Evolutionary conservation across 768 basidiomycete species (phyloP).

Genomic region (Dentipellis fragilis): DNA sequence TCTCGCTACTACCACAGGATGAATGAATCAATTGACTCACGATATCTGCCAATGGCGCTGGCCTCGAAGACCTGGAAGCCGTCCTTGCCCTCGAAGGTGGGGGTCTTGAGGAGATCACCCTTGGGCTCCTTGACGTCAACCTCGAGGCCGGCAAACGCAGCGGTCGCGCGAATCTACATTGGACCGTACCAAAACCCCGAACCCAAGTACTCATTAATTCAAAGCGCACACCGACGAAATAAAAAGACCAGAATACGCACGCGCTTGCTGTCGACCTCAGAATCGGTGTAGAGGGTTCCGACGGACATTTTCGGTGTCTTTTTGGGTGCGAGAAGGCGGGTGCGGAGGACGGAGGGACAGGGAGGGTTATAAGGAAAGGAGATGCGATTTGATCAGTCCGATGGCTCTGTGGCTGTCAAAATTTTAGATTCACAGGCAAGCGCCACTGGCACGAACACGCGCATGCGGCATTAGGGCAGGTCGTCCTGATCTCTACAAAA

Average conservation of each 20-base stretch:
- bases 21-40: slow-evolving; percentile 43
- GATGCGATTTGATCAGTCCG: slow-evolving; percentile 10
- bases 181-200: no score
- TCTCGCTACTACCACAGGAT: no score
- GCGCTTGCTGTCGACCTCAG: slow-evolving; percentile 30
- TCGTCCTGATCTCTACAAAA: neutral
- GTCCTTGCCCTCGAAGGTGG: slow-evolving; percentile 66
- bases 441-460: neutral
- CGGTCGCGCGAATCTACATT: slow-evolving; percentile 41
- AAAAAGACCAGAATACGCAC: slow-evolving; percentile 28
- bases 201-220: neutral
- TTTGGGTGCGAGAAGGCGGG: neutral
- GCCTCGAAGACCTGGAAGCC: slow-evolving; percentile 77
- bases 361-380: neutral
- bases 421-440: neutral
- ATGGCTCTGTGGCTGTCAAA: neutral
- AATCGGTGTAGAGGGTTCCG: slow-evolving; percentile 54
- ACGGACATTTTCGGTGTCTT: slow-evolving; percentile 34
- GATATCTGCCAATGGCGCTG: slow-evolving; percentile 73
- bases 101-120: slow-evolving; percentile 69
- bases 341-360: neutral
- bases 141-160: slow-evolving; percentile 49
- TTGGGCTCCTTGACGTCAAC: slow-evolving; percentile 44
- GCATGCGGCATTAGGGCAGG: neutral
- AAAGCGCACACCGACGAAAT: no score